Percentiles rank a stretch among this genome's conserved stretches.
Conservation (phyloP, 805 yeast genomes). For the Saccharomycopsis sp. region DNA sequence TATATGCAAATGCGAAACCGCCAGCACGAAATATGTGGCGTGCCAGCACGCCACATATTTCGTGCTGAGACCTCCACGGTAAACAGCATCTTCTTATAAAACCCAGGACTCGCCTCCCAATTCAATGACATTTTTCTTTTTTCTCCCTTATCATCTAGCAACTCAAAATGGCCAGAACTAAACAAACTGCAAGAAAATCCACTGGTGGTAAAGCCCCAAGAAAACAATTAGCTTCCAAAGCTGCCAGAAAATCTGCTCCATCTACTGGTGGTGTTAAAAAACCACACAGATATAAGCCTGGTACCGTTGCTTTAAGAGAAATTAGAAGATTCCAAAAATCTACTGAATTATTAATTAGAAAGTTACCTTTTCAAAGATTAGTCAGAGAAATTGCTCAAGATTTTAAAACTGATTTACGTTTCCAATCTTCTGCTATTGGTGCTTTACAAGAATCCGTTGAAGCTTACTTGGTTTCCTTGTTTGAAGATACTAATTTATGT, state of each 20-base stretch:
- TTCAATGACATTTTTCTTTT: background rate
- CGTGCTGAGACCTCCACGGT: background rate
- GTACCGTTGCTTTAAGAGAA: conserved; percentile 89
- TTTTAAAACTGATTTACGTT: conserved; percentile 77
- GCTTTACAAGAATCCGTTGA: conserved; percentile 87
- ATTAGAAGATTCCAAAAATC: conserved; percentile 88
- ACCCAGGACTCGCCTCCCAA: background rate
- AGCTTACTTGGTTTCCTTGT: conserved; percentile 77
- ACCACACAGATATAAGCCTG: conserved; percentile 92
- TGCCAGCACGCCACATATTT: too few relatives aligned
- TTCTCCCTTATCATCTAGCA: conserved; percentile 16
- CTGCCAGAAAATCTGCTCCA: conserved; percentile 85
- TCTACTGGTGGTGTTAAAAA: conserved; percentile 81
- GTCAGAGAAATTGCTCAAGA: conserved; percentile 86
- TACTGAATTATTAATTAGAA: conserved; percentile 77
- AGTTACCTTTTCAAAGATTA: conserved; percentile 84
- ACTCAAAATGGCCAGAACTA: conserved; percentile 77
- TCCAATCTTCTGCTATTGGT: conserved; percentile 85
- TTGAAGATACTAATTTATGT: conserved; percentile 86
- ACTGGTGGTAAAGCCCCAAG: conserved; percentile 93
- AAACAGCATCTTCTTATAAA: background rate
- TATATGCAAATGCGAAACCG: background rate
- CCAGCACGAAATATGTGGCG: too few relatives aligned
- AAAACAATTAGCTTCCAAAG: conserved; percentile 84
- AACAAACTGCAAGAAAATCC: conserved; percentile 83